Base-by-base conservation (phyloP, 2,329 filamentous ascomycete species). In the Madurella fahalii region DNA sequence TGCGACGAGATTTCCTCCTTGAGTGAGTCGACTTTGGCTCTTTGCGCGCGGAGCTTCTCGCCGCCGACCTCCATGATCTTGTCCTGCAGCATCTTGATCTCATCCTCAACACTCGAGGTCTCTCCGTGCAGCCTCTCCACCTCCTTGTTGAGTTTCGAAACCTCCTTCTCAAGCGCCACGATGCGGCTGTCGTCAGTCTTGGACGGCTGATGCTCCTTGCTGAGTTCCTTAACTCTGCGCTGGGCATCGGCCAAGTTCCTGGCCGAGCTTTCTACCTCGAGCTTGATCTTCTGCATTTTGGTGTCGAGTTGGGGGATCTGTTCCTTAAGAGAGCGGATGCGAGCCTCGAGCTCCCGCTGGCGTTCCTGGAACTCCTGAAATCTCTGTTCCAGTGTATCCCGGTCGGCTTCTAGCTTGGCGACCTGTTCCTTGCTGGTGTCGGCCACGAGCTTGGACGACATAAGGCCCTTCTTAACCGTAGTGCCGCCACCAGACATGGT, bases 51-150 rank as follows among this genome's bases (percentile, higher is more conserved):
- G 16, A 99, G 83, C 72, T 90, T 91, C 65, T 97, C 91, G 72
- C 94, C 94, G 67, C 94, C 94, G 59, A 96, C 87, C 71, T 96
- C 87, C 94, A 99, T 97, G 66, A 99, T 99, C 77, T 92, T 95
- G 78, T 94, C 87, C 68, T 99, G 93, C 1, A 99, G 78, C 17
- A 80, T 80, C 72, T 95, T 93, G 72, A 99, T 97, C 71, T 97
- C 94, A 25, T 86, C 85, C 68, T 99, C 94, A 9, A 96, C 85
- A 44, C 86, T 94, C 1, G 89, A 83, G n/a, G 89, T 96, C 71
- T 97, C 90, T 9, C 82, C 78, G 58, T 85, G 89, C 9, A 99
- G 80, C 64, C 87, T 88, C 55, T 87, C 83, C 11, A 96, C 83
- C 64, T 96, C 90, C 61, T 83, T 83, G 65, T 90, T 84, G 58